Percentiles rank a stretch among this genome's conserved stretches.
phyloP scores from a whole-genome alignment of 192 early-diverging fungal species.

The Phlyctochytrium arcticum region DNA sequence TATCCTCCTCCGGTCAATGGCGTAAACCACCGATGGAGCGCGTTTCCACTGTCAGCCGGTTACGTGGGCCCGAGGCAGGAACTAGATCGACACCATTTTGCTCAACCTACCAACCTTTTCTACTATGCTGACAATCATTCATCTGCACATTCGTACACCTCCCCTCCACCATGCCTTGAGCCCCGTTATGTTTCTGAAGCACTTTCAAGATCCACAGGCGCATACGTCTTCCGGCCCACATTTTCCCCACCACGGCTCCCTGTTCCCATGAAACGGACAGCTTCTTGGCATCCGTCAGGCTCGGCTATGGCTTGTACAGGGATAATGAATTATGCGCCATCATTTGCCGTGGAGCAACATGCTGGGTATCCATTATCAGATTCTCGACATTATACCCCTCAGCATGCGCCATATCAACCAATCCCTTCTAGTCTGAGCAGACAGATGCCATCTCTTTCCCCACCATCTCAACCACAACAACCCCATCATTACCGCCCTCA shows the following conservation, averaged over 20 bases:
- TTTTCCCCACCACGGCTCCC: not conserved
- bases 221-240: not conserved
- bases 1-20: no score
- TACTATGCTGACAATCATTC: constrained; percentile 78
- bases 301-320: not conserved
- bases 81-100: no score
- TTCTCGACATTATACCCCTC: not conserved
- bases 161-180: constrained; percentile 10
- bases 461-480: not conserved
- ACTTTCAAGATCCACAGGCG: not conserved
- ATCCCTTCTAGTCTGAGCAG: not conserved
- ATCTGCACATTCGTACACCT: not conserved
- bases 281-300: not conserved
- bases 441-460: not conserved
- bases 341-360: no score
- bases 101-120: no score
- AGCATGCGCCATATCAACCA: not conserved
- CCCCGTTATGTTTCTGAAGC: constrained; percentile 11
- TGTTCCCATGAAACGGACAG: not conserved
- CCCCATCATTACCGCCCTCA: no score
- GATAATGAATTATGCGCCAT: no score
- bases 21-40: no score
- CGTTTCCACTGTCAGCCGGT: no score
- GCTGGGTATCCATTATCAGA: no score
- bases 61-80: no score